Percentiles rank a stretch among this genome's conserved stretches.
phyloP scores from a whole-genome alignment of 2,329 filamentous ascomycete species.

The Xylaria sp. region DNA sequence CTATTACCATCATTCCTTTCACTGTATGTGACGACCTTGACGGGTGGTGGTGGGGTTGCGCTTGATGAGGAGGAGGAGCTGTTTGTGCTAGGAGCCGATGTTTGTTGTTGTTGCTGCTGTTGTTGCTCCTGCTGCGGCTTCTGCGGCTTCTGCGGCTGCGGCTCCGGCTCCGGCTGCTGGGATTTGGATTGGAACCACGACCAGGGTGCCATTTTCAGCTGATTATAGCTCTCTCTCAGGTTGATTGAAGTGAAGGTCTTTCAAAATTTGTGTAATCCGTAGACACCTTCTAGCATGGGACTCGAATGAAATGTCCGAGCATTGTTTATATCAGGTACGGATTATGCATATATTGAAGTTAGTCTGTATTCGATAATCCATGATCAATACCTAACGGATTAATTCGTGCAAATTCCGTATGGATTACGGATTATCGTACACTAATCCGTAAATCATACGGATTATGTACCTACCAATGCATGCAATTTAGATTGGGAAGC shows the following conservation, averaged over 20 bases:
- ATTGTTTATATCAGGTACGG: neutral
- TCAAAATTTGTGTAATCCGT: neutral
- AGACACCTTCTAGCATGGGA: neutral
- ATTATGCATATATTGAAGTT: neutral
- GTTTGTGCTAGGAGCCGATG: constrained; percentile 7
- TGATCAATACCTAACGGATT: neutral
- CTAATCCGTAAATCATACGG: no score
- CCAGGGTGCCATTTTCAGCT: constrained; percentile 16
- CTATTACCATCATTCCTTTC: constrained; percentile 6
- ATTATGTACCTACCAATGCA: no score
- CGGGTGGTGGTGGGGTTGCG: neutral
- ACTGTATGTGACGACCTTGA: neutral
- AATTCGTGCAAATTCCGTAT: neutral
- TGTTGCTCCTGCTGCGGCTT: constrained; percentile 9
- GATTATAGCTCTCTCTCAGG: neutral
- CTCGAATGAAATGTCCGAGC: neutral
- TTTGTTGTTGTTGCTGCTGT: neutral
- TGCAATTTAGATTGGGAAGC: no score
- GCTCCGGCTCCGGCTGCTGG: constrained; percentile 7
- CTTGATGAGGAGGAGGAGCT: neutral
- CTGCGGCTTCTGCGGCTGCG: neutral
- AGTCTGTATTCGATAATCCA: neutral
- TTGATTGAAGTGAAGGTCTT: neutral
- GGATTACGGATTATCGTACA: neutral
- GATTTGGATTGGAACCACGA: constrained; percentile 16